Evolutionary conservation across 345 rosid species (phyloP), one percentile per base, ranked within the genome.

Genomic region (Anacardium occidentale): DNA sequence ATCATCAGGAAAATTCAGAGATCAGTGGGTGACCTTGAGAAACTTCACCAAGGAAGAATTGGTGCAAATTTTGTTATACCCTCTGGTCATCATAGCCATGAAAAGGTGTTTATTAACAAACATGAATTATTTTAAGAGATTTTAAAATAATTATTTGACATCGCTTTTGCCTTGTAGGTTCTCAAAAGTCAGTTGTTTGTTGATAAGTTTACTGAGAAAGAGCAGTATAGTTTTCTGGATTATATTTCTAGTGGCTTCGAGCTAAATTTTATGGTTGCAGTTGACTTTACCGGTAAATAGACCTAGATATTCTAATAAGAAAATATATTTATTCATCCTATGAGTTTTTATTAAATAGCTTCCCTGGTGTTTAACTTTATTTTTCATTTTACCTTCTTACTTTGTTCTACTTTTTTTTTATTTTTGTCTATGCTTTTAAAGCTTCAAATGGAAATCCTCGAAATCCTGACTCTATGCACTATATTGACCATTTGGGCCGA

Each of bases 381-480:
- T 40, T 50, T 44, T 6, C 12, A 0, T 52, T 61, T 17, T 0
- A 37, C 42, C 42, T 37, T 37, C 7, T 37, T 4, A 37, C 8
- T 17, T 17, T 29, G n/a, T 52, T 63, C 26, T 53, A 17, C 24
- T 51, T 47, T 24, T 4, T 1, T 64, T 21, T 15, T 24, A 18
- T 17, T 1, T 58, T 66, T 71, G 13, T 40, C 29, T 37, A 51
- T 42, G 17, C 47, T 40, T 69, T 59, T 15, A 34, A 51, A 94
- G 98, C 94, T 78, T 94, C 98, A 60, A 94, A 94, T 83, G 97
- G 97, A 62, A 84, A 83, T 81, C 97, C 98, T 58, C 83, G 59
- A 52, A 75, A 17, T 82, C 80, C 84, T 69, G 79, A 77, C 83
- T 94, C 98, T 37, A 77, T 94, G 84, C 98, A 94, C 79, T 88